These are phyloP conservation scores for Colletotrichum filicis DNA, from an alignment of 2,329 filamentous ascomycete species.

Conservation along the genomic window DNA sequence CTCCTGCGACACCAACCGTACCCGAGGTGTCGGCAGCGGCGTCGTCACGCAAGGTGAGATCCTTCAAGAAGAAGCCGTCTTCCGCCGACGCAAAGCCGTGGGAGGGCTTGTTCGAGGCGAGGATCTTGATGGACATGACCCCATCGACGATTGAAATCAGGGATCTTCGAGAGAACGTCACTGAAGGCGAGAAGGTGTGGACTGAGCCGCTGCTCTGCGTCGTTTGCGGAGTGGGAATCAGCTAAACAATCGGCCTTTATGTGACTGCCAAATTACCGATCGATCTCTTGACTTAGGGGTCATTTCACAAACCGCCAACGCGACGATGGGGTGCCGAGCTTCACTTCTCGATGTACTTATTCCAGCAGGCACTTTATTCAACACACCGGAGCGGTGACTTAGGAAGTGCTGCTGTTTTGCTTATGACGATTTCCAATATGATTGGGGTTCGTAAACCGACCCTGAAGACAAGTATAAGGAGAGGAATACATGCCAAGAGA, in stretches of 20 bases:
- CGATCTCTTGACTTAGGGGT: not conserved
- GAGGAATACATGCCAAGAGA: not conserved
- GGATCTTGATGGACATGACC: slow-evolving; percentile 56
- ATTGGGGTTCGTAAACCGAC: not conserved
- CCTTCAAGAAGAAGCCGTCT: slow-evolving; percentile 44
- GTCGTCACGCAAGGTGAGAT: slow-evolving; percentile 39
- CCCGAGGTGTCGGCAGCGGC: slow-evolving; percentile 1
- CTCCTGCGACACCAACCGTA: slow-evolving; percentile 25
- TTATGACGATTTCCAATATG: slow-evolving; percentile 22
- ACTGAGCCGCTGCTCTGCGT: slow-evolving; percentile 63
- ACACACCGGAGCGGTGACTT: not conserved
- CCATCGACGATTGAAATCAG: slow-evolving; percentile 62
- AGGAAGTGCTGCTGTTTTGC: not conserved
- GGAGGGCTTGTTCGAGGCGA: slow-evolving; percentile 62
- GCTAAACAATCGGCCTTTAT: slow-evolving; percentile 43
- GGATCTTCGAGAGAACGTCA: slow-evolving; percentile 60
- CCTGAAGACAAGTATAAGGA: not conserved
- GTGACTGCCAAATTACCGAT: slow-evolving; percentile 1
- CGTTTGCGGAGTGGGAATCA: slow-evolving; percentile 59
- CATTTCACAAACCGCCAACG: not conserved
- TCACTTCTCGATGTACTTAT: slow-evolving; percentile 32
- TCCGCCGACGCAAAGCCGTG: slow-evolving; percentile 58
- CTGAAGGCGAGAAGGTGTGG: slow-evolving; percentile 64
- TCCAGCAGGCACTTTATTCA: slow-evolving; percentile 16
- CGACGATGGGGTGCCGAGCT: slow-evolving; percentile 10